Conservation (phyloP, 768 basidiomycete genomes). For the Mycena indigotica region DNA sequence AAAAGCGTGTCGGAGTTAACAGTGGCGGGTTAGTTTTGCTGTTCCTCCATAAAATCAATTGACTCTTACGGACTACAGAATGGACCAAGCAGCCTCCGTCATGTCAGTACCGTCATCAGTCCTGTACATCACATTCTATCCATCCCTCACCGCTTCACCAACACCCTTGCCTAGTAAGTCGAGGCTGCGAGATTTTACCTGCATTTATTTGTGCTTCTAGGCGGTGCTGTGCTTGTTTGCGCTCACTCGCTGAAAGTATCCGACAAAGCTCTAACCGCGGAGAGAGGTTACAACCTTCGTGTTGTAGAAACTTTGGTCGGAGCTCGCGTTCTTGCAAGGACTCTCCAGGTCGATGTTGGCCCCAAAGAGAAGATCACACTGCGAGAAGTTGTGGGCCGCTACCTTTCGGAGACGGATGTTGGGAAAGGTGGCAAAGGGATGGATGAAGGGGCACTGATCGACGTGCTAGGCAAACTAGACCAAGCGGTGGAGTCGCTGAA, state of each 20-base stretch:
- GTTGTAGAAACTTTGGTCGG: constrained; percentile 89
- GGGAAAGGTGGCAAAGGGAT: constrained; percentile 46
- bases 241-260: constrained; percentile 85
- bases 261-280: constrained; percentile 78
- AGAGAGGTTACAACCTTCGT: constrained; percentile 82
- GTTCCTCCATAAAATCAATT: neutral
- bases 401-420: constrained; percentile 46
- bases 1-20: constrained; percentile 82
- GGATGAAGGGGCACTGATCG: constrained; percentile 46
- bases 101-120: constrained; percentile 72
- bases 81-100: constrained; percentile 92
- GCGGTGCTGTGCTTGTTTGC: constrained; percentile 64
- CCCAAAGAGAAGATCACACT: constrained; percentile 60
- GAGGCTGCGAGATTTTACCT: neutral
- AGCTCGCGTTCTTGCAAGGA: constrained; percentile 69
- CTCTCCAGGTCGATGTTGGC: constrained; percentile 48
- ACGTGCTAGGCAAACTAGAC: constrained; percentile 49
- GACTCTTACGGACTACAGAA: constrained; percentile 43
- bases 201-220: neutral
- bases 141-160: constrained; percentile 64
- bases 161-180: constrained; percentile 53
- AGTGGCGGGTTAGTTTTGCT: constrained; percentile 63
- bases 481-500: constrained; percentile 55
- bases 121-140: constrained; percentile 82
- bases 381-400: constrained; percentile 65